Evolutionary conservation across 768 basidiomycete species (phyloP).

Genomic region (Xerocomellus chrysenteron): DNA sequence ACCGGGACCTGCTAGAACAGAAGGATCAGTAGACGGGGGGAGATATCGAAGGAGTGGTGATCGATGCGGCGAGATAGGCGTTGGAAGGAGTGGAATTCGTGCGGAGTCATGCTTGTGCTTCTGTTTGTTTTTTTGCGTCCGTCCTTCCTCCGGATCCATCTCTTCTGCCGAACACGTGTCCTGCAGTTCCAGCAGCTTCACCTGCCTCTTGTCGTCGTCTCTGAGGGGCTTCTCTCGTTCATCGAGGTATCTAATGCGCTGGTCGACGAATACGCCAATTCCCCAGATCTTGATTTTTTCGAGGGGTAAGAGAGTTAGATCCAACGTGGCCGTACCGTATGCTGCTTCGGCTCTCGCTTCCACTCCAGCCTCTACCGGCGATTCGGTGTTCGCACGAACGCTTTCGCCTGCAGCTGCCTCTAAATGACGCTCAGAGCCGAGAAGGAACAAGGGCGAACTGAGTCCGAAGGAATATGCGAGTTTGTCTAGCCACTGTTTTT

Average conservation of each 20-base stretch:
- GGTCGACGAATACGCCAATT: conserved; percentile 73
- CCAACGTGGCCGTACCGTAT: conserved; percentile 67
- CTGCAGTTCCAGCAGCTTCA: conserved; percentile 20
- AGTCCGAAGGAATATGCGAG: conserved; percentile 79
- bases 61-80: conserved; percentile 30
- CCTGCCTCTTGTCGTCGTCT: conserved; percentile 7
- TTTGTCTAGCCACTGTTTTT: conserved; percentile 90
- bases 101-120: background rate
- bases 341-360: conserved; percentile 13
- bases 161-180: conserved; percentile 20
- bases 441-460: conserved; percentile 79
- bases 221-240: background rate
- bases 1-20: conserved; percentile 25
- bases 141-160: background rate
- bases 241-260: conserved; percentile 15
- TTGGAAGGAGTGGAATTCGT: conserved; percentile 27
- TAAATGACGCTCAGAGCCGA: conserved; percentile 46
- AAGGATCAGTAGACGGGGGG: conserved; percentile 17
- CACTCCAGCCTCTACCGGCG: background rate
- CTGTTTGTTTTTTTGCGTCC: conserved; percentile 13
- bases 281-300: conserved; percentile 84
- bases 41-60: conserved; percentile 25
- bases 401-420: background rate
- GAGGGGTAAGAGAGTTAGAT: conserved; percentile 80
- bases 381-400: background rate